Evolutionary conservation across 2,329 filamentous ascomycete genomes (phyloP).

Genomic region (Colletotrichum gigasporum): DNA sequence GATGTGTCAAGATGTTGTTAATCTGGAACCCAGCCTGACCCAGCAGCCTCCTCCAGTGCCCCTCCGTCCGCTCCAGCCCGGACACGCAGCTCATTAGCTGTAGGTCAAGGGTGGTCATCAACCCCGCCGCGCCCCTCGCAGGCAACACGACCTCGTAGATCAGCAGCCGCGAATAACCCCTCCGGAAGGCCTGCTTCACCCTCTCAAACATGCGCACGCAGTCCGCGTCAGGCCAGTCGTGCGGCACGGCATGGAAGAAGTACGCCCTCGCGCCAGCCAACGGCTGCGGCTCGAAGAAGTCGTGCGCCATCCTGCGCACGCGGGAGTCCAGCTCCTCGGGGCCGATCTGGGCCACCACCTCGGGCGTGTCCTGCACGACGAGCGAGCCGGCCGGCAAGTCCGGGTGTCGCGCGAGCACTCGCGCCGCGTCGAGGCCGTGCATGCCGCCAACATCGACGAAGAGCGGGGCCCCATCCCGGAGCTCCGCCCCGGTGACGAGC

Average conservation of each 20-base stretch:
- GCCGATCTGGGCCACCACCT: constrained; percentile 42
- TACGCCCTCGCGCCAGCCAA: constrained; percentile 44
- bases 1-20: neutral
- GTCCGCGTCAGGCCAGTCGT: constrained; percentile 51
- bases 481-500: constrained; percentile 34
- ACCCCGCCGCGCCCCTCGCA: constrained; percentile 40
- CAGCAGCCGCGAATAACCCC: constrained; percentile 48
- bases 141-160: constrained; percentile 50
- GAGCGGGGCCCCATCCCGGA: constrained; percentile 30
- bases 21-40: constrained; percentile 36
- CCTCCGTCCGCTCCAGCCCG: constrained; percentile 41
- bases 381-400: constrained; percentile 41
- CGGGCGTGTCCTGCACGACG: constrained; percentile 49
- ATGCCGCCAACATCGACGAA: constrained; percentile 51
- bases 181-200: constrained; percentile 46
- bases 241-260: constrained; percentile 51
- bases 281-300: constrained; percentile 38
- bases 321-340: constrained; percentile 31
- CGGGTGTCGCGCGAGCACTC: constrained; percentile 44
- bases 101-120: constrained; percentile 44
- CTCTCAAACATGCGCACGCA: constrained; percentile 42
- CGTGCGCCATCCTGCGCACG: constrained; percentile 33
- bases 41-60: constrained; percentile 39
- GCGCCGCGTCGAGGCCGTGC: constrained; percentile 45
- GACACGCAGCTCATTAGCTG: constrained; percentile 44